Evolutionary conservation across 1,284 basidiomycete species (phyloP).

Genomic region (Clitocybe nebularis): DNA sequence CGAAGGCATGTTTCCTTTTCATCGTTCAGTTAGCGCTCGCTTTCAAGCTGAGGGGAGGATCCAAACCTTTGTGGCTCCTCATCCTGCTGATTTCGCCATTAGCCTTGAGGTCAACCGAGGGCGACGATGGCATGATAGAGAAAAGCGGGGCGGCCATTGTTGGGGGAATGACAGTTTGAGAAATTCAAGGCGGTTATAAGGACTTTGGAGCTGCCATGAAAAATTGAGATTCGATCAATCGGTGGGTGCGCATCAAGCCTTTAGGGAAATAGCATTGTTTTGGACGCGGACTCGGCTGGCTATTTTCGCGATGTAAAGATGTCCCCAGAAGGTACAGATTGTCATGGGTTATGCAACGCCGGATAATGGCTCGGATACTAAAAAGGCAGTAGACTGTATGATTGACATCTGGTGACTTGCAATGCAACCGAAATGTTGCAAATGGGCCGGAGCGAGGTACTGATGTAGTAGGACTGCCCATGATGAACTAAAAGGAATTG

Average conservation of each 20-base stretch:
- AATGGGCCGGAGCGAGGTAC: constrained; percentile 11
- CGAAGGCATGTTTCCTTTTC: constrained; percentile 37
- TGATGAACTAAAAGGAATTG: background rate
- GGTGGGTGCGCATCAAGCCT: constrained; percentile 7
- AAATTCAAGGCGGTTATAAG: constrained; percentile 19
- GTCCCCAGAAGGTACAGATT: constrained; percentile 6
- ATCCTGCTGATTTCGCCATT: constrained; percentile 39
- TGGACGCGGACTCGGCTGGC: constrained; percentile 11
- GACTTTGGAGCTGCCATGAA: constrained; percentile 1
- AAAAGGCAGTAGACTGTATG: constrained; percentile 11
- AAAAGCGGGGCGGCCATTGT: constrained; percentile 18
- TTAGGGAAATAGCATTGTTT: constrained; percentile 4
- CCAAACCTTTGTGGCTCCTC: constrained; percentile 38
- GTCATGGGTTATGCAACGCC: constrained; percentile 3
- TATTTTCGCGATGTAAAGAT: constrained; percentile 7
- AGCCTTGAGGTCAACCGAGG: constrained; percentile 32
- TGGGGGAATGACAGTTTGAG: constrained; percentile 6
- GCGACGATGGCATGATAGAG: constrained; percentile 12
- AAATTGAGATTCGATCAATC: constrained; percentile 11
- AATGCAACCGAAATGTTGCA: constrained; percentile 8
- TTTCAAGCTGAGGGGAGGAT: too few relatives aligned
- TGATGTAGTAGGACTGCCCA: constrained; percentile 8
- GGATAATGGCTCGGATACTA: constrained; percentile 7
- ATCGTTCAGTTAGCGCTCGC: constrained; percentile 6
- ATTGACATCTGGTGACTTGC: constrained; percentile 15